Conservation (phyloP, 192 early-diverging fungal genomes). For the Rhizoclosmatium globosum region DNA sequence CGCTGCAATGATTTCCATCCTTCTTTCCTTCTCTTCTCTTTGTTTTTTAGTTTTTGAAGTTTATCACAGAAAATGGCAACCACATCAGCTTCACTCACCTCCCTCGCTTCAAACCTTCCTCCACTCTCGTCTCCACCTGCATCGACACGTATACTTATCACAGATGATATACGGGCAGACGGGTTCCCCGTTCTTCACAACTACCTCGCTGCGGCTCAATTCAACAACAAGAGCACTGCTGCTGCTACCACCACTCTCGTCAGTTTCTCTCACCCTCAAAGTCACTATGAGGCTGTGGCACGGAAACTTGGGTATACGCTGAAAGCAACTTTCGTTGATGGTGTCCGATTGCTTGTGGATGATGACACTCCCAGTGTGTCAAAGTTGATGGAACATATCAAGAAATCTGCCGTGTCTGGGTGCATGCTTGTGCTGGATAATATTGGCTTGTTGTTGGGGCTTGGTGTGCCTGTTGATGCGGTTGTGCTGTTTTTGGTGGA, state of each 20-base stretch:
- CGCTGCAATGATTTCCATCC: no score
- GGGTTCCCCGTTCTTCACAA: neutral
- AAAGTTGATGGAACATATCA: neutral
- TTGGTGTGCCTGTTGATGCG: neutral
- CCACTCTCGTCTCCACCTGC: neutral
- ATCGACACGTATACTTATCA: neutral
- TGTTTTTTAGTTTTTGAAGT: no score
- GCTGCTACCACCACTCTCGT: neutral
- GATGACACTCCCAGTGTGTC: neutral
- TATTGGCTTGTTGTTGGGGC: neutral
- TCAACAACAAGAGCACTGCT: neutral
- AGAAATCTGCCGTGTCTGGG: neutral
- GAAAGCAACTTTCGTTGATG: neutral
- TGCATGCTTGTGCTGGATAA: neutral
- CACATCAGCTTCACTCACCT: neutral
- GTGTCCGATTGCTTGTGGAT: neutral
- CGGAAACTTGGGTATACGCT: neutral
- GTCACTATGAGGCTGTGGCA: neutral
- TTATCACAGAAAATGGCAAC: no score
- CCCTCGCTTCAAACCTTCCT: constrained; percentile 7
- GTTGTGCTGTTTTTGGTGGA: no score
- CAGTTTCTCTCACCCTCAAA: neutral
- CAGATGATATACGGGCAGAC: neutral
- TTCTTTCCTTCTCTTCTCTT: no score
- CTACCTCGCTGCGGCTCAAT: neutral